Conservation (phyloP, 1,284 basidiomycete species). For the Malassezia yamatoensis region DNA sequence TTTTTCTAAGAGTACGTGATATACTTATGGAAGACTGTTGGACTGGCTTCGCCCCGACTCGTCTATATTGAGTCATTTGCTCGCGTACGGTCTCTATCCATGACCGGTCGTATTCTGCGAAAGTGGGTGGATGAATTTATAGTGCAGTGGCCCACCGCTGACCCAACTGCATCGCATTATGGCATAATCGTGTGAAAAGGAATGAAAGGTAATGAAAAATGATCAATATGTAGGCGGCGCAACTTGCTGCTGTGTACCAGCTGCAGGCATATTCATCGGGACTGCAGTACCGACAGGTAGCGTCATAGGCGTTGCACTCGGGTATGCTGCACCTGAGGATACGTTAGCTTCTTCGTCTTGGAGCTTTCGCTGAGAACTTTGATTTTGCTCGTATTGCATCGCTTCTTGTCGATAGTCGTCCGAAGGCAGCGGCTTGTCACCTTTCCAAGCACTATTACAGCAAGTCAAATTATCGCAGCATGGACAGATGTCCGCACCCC, state of each 20-base stretch:
- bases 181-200: constrained; percentile 6
- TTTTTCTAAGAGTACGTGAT: constrained; percentile 51
- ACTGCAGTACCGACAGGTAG: not conserved
- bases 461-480: constrained; percentile 8
- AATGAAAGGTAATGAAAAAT: not conserved
- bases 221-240: not conserved
- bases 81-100: constrained; percentile 67
- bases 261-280: not conserved
- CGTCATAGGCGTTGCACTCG: constrained; percentile 6
- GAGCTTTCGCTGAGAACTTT: not conserved
- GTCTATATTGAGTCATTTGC: constrained; percentile 94
- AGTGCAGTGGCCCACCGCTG: constrained; percentile 47
- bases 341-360: not conserved
- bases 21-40: constrained; percentile 57
- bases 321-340: not conserved
- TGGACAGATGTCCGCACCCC: not conserved
- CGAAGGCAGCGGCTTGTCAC: constrained; percentile 3
- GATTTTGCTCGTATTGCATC: constrained; percentile 2
- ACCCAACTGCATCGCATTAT: constrained; percentile 1
- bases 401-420: constrained; percentile 15
- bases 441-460: constrained; percentile 4
- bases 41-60: constrained; percentile 58
- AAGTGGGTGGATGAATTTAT: constrained; percentile 69
- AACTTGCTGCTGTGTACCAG: not conserved
- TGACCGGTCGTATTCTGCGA: constrained; percentile 72